Base-by-base conservation (phyloP, 2,329 filamentous ascomycete genomes). In the Aspergillus neoniger region DNA sequence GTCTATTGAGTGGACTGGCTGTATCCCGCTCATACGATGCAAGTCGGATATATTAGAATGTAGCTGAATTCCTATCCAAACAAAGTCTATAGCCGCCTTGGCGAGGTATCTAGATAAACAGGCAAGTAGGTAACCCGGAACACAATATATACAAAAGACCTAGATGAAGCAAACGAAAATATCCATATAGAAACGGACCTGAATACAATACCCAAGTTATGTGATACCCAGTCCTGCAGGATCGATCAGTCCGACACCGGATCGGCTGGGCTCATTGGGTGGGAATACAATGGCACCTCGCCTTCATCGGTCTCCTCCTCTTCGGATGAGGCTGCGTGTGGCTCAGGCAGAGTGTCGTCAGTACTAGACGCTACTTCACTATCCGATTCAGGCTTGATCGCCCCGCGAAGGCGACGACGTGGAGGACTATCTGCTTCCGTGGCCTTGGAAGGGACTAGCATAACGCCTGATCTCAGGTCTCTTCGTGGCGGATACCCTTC, bases 261-360 rank as follows among this genome's bases (percentile, higher is more conserved):
- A 25, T 59, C 52, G 52, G 44, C 21, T 7, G 59, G 59, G 48
- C 49, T 61, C 55, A 61, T 58, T 25, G 55, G 55, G 14, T 58
- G 59, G 6, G 59, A 61, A 30, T 58, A 54, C n/a, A 58, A 23
- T 5, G 49, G 55, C 43, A 54, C 32, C n/a, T 39, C 55, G 7
- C 32, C 50, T 15, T 36, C 32, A 10, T 44, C 55, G n/a, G 47
- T 50, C 15, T 55, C 55, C 6, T 52, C 55, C 0, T 52, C 55
- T 5, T n/a, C 23, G 32, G 17, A 32, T 7, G 41, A 57, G 9
- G 17, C 48, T 12, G n/a, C 3, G 41, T 50, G 41, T 30, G 53
- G 43, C 15, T 43, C 21, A 41, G 59, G 32, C 23, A 58, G 36
- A 17, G 38, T 50, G 17, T 54, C 25, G n/a, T 58, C 59, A 8